Evolutionary conservation across 805 yeast genomes (phyloP).

Genomic region (Candida namnaoensis): DNA sequence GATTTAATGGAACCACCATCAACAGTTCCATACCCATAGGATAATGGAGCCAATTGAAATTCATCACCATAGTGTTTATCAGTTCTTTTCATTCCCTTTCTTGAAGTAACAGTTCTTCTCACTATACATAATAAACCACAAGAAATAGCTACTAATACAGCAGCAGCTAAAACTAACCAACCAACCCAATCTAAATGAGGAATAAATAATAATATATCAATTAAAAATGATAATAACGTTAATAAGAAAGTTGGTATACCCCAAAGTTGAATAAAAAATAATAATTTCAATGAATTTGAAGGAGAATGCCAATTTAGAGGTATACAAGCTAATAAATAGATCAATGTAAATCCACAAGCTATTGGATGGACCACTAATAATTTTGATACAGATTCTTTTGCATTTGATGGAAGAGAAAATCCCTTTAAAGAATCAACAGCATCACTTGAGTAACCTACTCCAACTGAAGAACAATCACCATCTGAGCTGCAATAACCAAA

Average conservation of each 20-base stretch:
- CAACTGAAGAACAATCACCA: constrained; percentile 27
- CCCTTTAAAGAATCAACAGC: constrained; percentile 26
- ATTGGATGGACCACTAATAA: constrained; percentile 62
- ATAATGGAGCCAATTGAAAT: constrained; percentile 16
- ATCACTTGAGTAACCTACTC: constrained; percentile 33
- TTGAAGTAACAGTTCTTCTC: constrained; percentile 50
- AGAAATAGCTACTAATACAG: constrained; percentile 53
- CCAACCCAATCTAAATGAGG: constrained; percentile 76
- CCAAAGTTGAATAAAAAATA: constrained; percentile 46
- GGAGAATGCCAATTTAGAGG: constrained; percentile 28
- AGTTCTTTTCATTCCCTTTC: constrained; percentile 11
- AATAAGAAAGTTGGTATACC: constrained; percentile 64
- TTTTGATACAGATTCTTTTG: constrained; percentile 49
- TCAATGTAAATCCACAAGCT: constrained; percentile 44
- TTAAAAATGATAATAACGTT: constrained; percentile 65
- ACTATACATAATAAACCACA: constrained; percentile 64
- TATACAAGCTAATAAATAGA: constrained; percentile 32
- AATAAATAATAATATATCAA: constrained; percentile 72
- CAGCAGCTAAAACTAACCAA: constrained; percentile 71
- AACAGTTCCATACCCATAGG: constrained; percentile 17
- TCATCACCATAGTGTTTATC: constrained; percentile 8
- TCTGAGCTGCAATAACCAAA: constrained; percentile 51
- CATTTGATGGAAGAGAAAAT: constrained; percentile 47
- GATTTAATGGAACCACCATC: constrained; percentile 13
- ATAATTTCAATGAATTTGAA: constrained; percentile 28